A percentile compares a stretch with the other conserved stretches of the same genome.
These are phyloP conservation scores for Gentiana straminea DNA, from an alignment of 257 asterid genomes.

Conservation along the genomic window DNA sequence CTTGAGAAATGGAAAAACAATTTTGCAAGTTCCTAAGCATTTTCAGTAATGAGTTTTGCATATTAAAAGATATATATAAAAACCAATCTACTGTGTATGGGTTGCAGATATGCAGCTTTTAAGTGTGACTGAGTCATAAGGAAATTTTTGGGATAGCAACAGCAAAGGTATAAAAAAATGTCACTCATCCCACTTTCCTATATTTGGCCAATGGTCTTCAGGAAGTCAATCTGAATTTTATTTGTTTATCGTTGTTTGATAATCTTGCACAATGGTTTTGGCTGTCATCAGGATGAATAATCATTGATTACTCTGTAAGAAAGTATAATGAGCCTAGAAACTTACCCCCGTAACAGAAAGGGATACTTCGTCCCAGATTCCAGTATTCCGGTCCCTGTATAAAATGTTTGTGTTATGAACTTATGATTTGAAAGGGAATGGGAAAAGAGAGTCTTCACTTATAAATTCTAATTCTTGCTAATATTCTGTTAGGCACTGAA, in stretches of 20 bases:
- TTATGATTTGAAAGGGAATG: not conserved
- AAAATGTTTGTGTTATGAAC: not conserved
- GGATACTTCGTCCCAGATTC: conserved; percentile 98
- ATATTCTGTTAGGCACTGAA: too few species aligned
- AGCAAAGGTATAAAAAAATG: not conserved
- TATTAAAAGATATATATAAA: not conserved
- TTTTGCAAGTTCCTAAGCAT: not conserved
- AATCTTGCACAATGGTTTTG: too few species aligned
- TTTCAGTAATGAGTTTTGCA: not conserved
- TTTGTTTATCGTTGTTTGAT: too few species aligned
- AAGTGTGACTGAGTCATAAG: not conserved
- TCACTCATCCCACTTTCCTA: too few species aligned
- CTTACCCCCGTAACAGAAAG: conserved; percentile 87
- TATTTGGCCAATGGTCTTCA: too few species aligned
- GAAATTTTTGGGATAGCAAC: not conserved
- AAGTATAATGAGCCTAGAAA: conserved; percentile 4
- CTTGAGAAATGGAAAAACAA: not conserved
- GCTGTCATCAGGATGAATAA: too few species aligned
- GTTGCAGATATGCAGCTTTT: not conserved
- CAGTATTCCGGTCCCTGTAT: conserved; percentile 94
- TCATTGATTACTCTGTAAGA: too few species aligned
- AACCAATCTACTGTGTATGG: not conserved
- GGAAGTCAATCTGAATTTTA: too few species aligned
- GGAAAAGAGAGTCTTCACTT: not conserved
- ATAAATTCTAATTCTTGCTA: too few species aligned